These are phyloP conservation scores for Mariannaea sp. DNA, from an alignment of 2,329 filamentous ascomycete species.

Conservation along the genomic window DNA sequence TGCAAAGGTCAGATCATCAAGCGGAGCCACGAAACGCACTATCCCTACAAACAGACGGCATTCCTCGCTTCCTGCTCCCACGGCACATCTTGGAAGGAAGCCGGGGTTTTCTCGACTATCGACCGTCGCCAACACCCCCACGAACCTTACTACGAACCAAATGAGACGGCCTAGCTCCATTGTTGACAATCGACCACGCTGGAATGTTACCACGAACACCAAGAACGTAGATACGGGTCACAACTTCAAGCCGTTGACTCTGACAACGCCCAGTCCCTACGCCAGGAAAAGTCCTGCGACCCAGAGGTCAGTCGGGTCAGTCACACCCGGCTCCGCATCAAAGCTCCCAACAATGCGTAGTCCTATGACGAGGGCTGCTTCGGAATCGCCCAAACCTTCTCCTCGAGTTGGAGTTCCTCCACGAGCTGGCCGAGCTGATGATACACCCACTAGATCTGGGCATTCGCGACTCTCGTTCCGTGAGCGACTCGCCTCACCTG, in stretches of 20 bases:
- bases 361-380: slow-evolving; percentile 51
- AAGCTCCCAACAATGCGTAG: slow-evolving; percentile 56
- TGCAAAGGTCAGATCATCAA: slow-evolving; percentile 54
- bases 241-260: slow-evolving; percentile 66
- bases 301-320: slow-evolving; percentile 49
- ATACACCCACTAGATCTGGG: slow-evolving; percentile 51
- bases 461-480: slow-evolving; percentile 57
- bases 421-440: slow-evolving; percentile 37
- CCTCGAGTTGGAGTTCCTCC: slow-evolving; percentile 1
- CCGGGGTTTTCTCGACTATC: slow-evolving; percentile 52
- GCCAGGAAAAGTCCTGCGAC: slow-evolving; percentile 51
- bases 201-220: slow-evolving; percentile 72
- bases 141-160: slow-evolving; percentile 44
- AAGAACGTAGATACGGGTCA: slow-evolving; percentile 68
- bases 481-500: slow-evolving; percentile 56
- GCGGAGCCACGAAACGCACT: slow-evolving; percentile 51
- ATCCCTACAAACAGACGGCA: slow-evolving; percentile 52
- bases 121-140: slow-evolving; percentile 54
- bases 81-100: slow-evolving; percentile 48
- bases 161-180: slow-evolving; percentile 53
- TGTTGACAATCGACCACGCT: slow-evolving; percentile 66
- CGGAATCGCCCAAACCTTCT: slow-evolving; percentile 51
- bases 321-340: slow-evolving; percentile 51
- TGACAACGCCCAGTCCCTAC: slow-evolving; percentile 64
- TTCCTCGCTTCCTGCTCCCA: slow-evolving; percentile 54